A percentile compares a stretch with the other conserved stretches of the same genome.
These are phyloP conservation scores for Leishmania lainsoni DNA, from an alignment of 208 protist genomes.

Conservation along the genomic window DNA sequence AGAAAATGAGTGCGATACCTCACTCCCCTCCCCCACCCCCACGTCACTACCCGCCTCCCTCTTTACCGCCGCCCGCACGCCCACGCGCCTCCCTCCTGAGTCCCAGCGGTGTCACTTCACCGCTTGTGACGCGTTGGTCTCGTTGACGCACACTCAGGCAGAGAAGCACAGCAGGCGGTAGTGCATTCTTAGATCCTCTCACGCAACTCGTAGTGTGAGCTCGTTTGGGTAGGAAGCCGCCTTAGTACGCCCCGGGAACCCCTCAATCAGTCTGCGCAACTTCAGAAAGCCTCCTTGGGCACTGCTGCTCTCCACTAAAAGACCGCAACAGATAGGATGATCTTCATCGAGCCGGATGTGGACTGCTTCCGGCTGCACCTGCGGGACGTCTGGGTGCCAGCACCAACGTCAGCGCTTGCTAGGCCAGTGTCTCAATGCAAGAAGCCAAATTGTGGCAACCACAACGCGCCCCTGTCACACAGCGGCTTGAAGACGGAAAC, in stretches of 20 bases:
- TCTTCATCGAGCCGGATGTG: constrained; percentile 71
- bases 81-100: not conserved
- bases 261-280: not conserved
- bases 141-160: not conserved
- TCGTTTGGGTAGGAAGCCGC: not conserved
- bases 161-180: not conserved
- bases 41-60: too few species aligned
- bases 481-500: not conserved
- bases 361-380: constrained; percentile 69
- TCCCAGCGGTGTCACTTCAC: not conserved
- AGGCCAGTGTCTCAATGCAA: not conserved
- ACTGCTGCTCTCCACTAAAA: not conserved
- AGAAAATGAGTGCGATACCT: too few species aligned
- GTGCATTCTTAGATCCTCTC: not conserved
- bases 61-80: constrained; percentile 10
- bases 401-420: not conserved
- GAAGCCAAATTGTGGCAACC: not conserved
- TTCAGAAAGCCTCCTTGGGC: not conserved
- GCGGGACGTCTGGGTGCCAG: constrained; percentile 42
- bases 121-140: not conserved
- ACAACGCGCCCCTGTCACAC: not conserved
- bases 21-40: not conserved
- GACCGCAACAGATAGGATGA: constrained; percentile 28
- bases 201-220: not conserved
- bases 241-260: not conserved